phyloP scores from a whole-genome alignment of 768 basidiomycete genomes.

The Russula dissimulans region DNA sequence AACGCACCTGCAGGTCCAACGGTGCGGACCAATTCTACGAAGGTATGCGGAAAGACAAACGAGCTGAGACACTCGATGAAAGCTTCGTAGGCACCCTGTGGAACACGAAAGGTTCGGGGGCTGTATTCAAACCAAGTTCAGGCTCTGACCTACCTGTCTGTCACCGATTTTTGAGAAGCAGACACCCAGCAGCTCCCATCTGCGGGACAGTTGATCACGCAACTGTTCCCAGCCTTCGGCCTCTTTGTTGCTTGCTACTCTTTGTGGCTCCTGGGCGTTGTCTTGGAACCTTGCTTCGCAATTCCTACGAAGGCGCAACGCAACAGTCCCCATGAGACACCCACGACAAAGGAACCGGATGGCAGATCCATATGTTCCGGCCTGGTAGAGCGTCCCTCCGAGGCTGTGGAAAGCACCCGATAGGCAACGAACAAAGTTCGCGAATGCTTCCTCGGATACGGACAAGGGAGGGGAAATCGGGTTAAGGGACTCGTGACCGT shows the following conservation, averaged over 20 bases:
- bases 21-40: slow-evolving; percentile 16
- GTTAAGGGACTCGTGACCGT: not conserved
- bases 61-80: slow-evolving; percentile 31
- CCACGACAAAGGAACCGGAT: slow-evolving; percentile 58
- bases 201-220: slow-evolving; percentile 53
- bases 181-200: slow-evolving; percentile 77
- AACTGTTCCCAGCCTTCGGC: slow-evolving; percentile 47
- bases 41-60: slow-evolving; percentile 19
- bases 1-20: slow-evolving; percentile 28
- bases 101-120: not conserved
- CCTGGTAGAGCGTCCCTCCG: slow-evolving; percentile 62
- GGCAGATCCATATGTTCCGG: slow-evolving; percentile 48
- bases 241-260: slow-evolving; percentile 14
- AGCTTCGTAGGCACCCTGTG: slow-evolving; percentile 52
- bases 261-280: slow-evolving; percentile 24
- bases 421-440: slow-evolving; percentile 58
- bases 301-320: slow-evolving; percentile 23
- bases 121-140: slow-evolving; percentile 1
- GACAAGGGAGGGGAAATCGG: not conserved
- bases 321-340: slow-evolving; percentile 47
- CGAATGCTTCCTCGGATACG: slow-evolving; percentile 15
- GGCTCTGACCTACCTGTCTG: slow-evolving; percentile 43
- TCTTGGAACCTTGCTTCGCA: slow-evolving; percentile 5
- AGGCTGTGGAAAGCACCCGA: slow-evolving; percentile 66
- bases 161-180: slow-evolving; percentile 75